Evolutionary conservation across 352 stramenopile species (phyloP).

Genomic region (Phytophthora quininea): DNA sequence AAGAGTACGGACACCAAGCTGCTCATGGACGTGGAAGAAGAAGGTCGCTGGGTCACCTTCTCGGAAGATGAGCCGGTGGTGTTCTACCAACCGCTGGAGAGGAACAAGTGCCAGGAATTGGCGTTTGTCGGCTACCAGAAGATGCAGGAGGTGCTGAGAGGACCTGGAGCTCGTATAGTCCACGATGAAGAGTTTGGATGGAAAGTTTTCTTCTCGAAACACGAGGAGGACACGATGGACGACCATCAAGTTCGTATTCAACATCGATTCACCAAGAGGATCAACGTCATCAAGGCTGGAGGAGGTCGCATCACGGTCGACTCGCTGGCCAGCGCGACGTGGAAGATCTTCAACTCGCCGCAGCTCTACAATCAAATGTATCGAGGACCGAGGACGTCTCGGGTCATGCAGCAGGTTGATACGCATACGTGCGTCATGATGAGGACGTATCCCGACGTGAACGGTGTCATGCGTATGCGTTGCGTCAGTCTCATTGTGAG

Average conservation of each 20-base stretch:
- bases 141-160: constrained; percentile 30
- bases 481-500: constrained; percentile 38
- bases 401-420: constrained; percentile 46
- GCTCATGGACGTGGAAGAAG: constrained; percentile 13
- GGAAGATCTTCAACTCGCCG: constrained; percentile 44
- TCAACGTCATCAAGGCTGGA: constrained; percentile 26
- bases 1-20: constrained; percentile 2
- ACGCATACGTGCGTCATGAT: constrained; percentile 45
- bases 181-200: constrained; percentile 40
- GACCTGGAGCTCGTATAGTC: constrained; percentile 22
- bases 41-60: constrained; percentile 31
- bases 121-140: constrained; percentile 25
- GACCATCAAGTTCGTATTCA: constrained; percentile 30
- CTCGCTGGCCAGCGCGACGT: constrained; percentile 35
- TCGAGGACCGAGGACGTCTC: constrained; percentile 40
- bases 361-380: constrained; percentile 50
- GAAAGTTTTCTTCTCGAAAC: constrained; percentile 39
- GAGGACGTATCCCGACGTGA: constrained; percentile 44
- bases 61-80: constrained; percentile 28
- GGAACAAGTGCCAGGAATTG: constrained; percentile 28
- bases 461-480: constrained; percentile 34
- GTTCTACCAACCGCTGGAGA: constrained; percentile 32
- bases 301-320: constrained; percentile 34
- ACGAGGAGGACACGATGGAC: constrained; percentile 8
- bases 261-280: constrained; percentile 44